Evolutionary conservation across 208 protist species (phyloP).

Genomic region (Leishmania gerbilli): DNA sequence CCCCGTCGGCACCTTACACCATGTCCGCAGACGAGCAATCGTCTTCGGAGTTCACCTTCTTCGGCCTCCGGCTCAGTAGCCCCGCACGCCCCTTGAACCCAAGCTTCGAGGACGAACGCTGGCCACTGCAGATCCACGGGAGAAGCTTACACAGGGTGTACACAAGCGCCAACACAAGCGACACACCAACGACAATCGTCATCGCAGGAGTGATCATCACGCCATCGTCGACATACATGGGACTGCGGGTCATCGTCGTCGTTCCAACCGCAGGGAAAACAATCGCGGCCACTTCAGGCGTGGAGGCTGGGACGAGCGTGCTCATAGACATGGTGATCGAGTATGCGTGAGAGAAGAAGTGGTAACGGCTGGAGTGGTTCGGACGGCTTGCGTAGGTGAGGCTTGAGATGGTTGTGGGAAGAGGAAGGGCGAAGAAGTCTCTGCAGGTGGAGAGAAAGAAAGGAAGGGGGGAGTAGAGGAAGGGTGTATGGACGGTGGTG

Average conservation of each 20-base stretch:
- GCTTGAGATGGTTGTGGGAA: background rate
- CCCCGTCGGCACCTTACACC: background rate
- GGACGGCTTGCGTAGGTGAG: background rate
- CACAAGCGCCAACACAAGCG: conserved; percentile 19
- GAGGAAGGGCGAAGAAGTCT: background rate
- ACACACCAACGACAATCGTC: conserved; percentile 34
- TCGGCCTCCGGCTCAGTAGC: conserved; percentile 38
- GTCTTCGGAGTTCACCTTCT: conserved; percentile 17
- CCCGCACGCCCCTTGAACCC: conserved; percentile 41
- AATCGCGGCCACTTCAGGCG: background rate
- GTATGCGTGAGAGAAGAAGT: background rate
- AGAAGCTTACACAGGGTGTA: conserved; percentile 28
- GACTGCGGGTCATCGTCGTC: conserved; percentile 16
- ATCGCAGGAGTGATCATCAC: conserved; percentile 37
- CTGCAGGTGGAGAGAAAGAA: background rate
- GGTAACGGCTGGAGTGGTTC: background rate
- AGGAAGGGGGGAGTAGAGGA: background rate
- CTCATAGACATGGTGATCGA: conserved; percentile 9
- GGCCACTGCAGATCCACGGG: conserved; percentile 38
- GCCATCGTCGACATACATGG: conserved; percentile 12
- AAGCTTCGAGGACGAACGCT: conserved; percentile 36
- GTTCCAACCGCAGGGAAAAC: background rate
- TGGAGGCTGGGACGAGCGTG: conserved; percentile 4
- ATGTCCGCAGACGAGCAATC: conserved; percentile 2
- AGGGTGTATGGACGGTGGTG: background rate